phyloP scores from a whole-genome alignment of 2,329 filamentous ascomycete species.

The Scedosporium boydii region DNA sequence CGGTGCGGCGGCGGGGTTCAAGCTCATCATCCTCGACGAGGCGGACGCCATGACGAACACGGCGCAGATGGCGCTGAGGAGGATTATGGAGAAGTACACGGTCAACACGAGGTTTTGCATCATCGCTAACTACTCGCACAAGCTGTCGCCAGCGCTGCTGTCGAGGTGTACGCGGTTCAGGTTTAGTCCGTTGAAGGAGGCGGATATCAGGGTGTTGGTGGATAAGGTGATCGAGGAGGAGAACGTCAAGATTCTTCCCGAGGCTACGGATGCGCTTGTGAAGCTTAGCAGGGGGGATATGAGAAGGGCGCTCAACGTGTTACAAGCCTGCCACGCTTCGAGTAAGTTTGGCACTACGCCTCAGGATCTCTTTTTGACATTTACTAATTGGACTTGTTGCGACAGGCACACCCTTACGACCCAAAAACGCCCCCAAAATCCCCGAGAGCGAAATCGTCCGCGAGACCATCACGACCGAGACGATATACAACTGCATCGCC shows the following conservation, averaged over 20 bases:
- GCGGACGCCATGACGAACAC: conserved; percentile 99
- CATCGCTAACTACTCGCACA: conserved; percentile 98
- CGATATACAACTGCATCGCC: conserved; percentile 96
- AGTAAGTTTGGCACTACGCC: conserved; percentile 41
- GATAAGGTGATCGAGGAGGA: conserved; percentile 87
- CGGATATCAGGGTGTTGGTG: conserved; percentile 74
- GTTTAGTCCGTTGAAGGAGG: conserved; percentile 86
- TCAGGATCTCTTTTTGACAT: not conserved
- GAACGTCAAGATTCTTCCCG: conserved; percentile 68
- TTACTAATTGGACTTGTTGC: not conserved
- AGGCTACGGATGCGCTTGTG: conserved; percentile 76
- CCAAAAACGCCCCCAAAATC: conserved; percentile 48
- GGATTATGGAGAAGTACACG: conserved; percentile 99
- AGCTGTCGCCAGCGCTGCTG: conserved; percentile 83
- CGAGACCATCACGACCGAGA: conserved; percentile 77
- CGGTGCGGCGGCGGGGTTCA: conserved; percentile 58
- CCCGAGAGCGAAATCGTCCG: conserved; percentile 58
- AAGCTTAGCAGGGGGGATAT: conserved; percentile 90
- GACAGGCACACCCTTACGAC: conserved; percentile 56
- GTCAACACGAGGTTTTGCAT: conserved; percentile 96
- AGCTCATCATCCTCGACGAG: conserved; percentile 95
- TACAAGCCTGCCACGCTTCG: conserved; percentile 93
- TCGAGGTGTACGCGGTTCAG: conserved; percentile 91
- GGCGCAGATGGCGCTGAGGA: conserved; percentile 89
- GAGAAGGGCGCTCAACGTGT: conserved; percentile 85